Evolutionary conservation across 192 early-diverging fungal species (phyloP), one percentile per base, ranked within the genome.

Genomic region (Coemansia sp.): DNA sequence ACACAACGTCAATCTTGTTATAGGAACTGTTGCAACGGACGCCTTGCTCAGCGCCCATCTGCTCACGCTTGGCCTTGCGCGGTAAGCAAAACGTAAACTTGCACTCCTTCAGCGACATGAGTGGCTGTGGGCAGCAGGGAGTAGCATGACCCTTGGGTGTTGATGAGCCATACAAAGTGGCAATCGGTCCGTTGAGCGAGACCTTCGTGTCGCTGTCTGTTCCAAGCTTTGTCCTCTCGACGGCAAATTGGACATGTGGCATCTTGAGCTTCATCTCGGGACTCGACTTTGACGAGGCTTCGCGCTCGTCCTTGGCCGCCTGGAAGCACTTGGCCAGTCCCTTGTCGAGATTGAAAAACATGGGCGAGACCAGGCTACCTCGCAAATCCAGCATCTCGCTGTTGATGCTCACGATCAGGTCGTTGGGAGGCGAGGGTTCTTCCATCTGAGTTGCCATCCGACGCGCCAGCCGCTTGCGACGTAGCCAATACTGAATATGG

Each of bases 11-110:
- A 34, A 85, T 74, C 12, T 60, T 71, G 34, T 66, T 66, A 70
- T 80, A 72, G 4, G 78, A 72, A 50, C 72, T 74, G 66, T 85
- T 85, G 66, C 71, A 33, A 34, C 83, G 78, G 53, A 80, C 78
- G 10, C 83, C 83, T 24, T 85, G 69, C 38, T 65, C 64, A 3
- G 65, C 64, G 16, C 69, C 77, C 31, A 80, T 43, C 64, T 70
- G 39, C 38, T 55, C 69, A 24, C 79, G 72, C 73, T 80, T 80
- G 38, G 24, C 61, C 41, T 77, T 78, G 62, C 70, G 66, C 31
- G 71, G 78, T 22, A 80, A 72, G 61, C 60, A 46, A 62, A 85
- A 57, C 40, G 58, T 57, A 9, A 71, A 46, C 15, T 46, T 40
- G 64, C 75, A 78, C 24, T 68, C 68, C 44, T 76, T 75, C 2